phyloP scores from a whole-genome alignment of 2,329 filamentous ascomycete genomes.

The Coniochaeta sp. region DNA sequence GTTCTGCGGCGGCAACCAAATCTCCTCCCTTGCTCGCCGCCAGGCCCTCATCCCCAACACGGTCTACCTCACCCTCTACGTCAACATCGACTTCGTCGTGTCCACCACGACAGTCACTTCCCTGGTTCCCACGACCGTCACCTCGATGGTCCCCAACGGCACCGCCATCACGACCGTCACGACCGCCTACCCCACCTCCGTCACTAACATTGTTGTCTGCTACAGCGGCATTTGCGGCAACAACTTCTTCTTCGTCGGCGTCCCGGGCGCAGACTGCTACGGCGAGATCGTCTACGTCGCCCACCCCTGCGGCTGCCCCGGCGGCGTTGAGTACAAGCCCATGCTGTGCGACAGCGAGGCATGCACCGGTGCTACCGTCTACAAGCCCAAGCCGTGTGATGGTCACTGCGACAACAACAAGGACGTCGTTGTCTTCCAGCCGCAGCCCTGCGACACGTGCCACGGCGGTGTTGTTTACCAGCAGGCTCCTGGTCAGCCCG shows the following conservation, averaged over 20 bases:
- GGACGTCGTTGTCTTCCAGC: slow-evolving; percentile 1
- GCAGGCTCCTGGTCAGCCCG: too few relatives aligned
- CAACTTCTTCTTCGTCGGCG: not conserved
- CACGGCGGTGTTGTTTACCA: slow-evolving; percentile 1
- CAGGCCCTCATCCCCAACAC: not conserved
- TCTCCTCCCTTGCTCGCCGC: not conserved
- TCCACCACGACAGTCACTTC: not conserved
- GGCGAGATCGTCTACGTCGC: not conserved
- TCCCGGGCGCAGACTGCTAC: not conserved
- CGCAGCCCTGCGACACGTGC: not conserved
- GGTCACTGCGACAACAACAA: not conserved
- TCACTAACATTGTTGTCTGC: not conserved
- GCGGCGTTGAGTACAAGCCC: not conserved
- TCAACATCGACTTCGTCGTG: not conserved
- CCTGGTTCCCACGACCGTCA: not conserved
- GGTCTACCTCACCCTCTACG: not conserved
- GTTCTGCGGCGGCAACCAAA: not conserved
- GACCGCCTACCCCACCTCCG: not conserved
- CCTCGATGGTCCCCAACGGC: not conserved
- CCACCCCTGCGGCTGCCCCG: not conserved
- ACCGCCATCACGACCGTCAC: not conserved
- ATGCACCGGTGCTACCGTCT: not conserved
- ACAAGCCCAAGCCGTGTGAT: not conserved
- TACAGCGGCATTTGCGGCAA: not conserved
- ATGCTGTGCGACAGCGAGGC: not conserved